Evolutionary conservation across 805 yeast species (phyloP).

Genomic region (Scheffersomyces stipitis): DNA sequence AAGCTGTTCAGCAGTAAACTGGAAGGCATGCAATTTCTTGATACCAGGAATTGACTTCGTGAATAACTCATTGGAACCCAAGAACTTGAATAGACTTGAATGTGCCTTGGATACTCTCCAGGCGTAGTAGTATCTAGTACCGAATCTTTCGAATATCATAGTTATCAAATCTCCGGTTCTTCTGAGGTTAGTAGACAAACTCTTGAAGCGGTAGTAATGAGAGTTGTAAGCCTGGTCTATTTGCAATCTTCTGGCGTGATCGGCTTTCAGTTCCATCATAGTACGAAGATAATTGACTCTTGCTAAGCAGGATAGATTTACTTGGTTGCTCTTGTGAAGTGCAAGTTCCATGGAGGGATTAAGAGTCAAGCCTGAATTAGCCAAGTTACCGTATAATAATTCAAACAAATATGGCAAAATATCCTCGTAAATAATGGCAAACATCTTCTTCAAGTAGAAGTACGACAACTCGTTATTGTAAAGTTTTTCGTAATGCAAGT

Average conservation of each 20-base stretch:
- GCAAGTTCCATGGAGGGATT: conserved; percentile 9
- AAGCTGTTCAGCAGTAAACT: conserved; percentile 9
- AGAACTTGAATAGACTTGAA: neutral
- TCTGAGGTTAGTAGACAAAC: conserved; percentile 7
- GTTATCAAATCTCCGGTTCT: conserved; percentile 7
- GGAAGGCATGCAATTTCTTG: conserved; percentile 9
- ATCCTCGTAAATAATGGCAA: conserved; percentile 7
- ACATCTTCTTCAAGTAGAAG: conserved; percentile 8
- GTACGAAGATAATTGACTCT: conserved; percentile 15
- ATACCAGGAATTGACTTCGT: conserved; percentile 6
- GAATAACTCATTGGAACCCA: conserved; percentile 3
- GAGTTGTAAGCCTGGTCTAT: conserved; percentile 8
- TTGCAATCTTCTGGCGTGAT: conserved; percentile 9
- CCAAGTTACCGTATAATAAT: conserved; percentile 7
- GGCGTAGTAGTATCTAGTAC: conserved; percentile 10
- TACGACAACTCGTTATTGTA: conserved; percentile 7
- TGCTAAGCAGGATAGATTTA: conserved; percentile 18
- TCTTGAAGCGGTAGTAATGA: conserved; percentile 7
- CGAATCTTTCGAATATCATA: conserved; percentile 8
- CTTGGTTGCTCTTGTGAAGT: conserved; percentile 9
- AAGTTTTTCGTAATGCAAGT: conserved; percentile 9
- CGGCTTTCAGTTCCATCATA: conserved; percentile 11
- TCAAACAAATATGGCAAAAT: conserved; percentile 12
- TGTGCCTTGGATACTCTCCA: conserved; percentile 16
- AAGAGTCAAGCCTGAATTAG: conserved; percentile 6